phyloP scores from a whole-genome alignment of 495 filamentous ascomycete genomes.

The Aspergillus sparsus region DNA sequence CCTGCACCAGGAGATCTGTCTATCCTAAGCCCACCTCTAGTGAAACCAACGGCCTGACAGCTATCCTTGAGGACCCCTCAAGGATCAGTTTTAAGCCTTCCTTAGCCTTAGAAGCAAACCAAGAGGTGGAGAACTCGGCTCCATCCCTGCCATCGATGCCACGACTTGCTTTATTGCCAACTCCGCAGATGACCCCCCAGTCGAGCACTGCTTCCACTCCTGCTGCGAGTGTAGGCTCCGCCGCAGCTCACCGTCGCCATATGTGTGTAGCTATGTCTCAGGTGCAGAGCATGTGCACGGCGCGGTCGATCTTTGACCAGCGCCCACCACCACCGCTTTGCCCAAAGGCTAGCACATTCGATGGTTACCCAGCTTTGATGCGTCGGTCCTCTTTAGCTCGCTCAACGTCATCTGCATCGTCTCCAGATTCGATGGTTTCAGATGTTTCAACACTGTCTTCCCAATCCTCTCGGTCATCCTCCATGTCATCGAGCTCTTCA shows the following conservation, averaged over 20 bases:
- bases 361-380: conserved; percentile 51
- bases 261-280: conserved; percentile 82
- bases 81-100: conserved; percentile 45
- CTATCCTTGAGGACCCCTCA: conserved; percentile 45
- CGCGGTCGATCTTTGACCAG: conserved; percentile 62
- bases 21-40: conserved; percentile 17
- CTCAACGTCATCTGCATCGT: conserved; percentile 74
- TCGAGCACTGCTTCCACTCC: conserved; percentile 75
- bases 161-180: conserved; percentile 70
- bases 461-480: conserved; percentile 71
- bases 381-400: conserved; percentile 77
- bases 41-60: conserved; percentile 22
- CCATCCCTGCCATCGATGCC: conserved; percentile 51
- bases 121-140: conserved; percentile 35
- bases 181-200: conserved; percentile 80
- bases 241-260: conserved; percentile 58
- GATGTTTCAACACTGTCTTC: conserved; percentile 65
- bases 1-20: conserved; percentile 20
- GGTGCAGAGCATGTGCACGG: conserved; percentile 62
- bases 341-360: conserved; percentile 53
- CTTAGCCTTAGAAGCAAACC: conserved; percentile 60
- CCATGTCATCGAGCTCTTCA: conserved; percentile 70
- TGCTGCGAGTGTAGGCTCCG: conserved; percentile 74
- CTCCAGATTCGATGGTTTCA: conserved; percentile 89
- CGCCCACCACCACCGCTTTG: conserved; percentile 50